Evolutionary conservation across 2,329 filamentous ascomycete genomes (phyloP).

Genomic region (Epichloe bromicola): DNA sequence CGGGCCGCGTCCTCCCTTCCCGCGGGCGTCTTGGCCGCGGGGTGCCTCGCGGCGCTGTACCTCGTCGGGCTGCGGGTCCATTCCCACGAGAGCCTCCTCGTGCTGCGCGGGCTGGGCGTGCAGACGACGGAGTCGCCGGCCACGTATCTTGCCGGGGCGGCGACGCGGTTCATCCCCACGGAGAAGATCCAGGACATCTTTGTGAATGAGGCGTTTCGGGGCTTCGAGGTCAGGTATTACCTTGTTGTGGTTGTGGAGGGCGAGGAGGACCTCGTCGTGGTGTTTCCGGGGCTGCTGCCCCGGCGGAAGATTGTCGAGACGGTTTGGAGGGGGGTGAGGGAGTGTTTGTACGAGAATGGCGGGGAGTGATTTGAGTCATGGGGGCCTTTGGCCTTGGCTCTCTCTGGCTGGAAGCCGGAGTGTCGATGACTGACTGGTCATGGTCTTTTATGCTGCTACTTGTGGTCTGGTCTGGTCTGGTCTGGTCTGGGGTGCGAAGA

Average conservation of each 20-base stretch:
- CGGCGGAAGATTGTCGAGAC: conserved; percentile 62
- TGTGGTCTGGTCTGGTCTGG: too few species aligned
- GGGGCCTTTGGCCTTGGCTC: too few species aligned
- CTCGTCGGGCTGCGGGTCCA: conserved; percentile 33
- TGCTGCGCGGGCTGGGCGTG: conserved; percentile 78
- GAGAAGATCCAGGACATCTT: conserved; percentile 86
- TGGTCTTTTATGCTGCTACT: too few species aligned
- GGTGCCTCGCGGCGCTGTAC: conserved; percentile 26
- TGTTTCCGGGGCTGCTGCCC: conserved; percentile 76
- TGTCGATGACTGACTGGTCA: too few species aligned
- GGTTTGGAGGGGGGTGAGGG: conserved; percentile 78
- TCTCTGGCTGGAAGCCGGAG: too few species aligned
- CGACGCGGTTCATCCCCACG: conserved; percentile 65
- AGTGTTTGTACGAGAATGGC: conserved; percentile 57
- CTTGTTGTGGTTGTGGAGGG: conserved; percentile 81
- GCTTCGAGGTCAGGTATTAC: conserved; percentile 84
- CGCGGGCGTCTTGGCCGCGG: conserved; percentile 25
- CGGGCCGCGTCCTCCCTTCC: conserved; percentile 23
- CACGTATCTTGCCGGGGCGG: conserved; percentile 44
- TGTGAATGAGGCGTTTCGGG: conserved; percentile 87
- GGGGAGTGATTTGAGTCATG: conserved; percentile 7
- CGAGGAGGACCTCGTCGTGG: conserved; percentile 82
- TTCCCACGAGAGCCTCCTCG: conserved; percentile 70
- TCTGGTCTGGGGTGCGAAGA: too few species aligned
- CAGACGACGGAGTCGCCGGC: conserved; percentile 59